These are phyloP conservation scores for Panicum hallii DNA, from an alignment of 202 grass and related monocot genomes.

Conservation along the genomic window DNA sequence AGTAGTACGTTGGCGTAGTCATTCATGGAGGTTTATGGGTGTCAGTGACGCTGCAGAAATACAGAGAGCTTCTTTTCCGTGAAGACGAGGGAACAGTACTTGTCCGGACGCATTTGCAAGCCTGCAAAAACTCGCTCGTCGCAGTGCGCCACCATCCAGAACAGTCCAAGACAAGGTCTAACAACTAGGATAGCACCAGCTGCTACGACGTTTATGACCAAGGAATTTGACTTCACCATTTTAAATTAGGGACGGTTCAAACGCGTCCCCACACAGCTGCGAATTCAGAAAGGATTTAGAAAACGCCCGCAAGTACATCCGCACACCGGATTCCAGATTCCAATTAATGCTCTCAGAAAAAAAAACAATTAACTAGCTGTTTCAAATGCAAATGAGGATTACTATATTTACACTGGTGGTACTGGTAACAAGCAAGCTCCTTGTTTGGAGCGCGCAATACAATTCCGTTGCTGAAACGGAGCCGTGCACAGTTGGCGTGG, in stretches of 20 bases:
- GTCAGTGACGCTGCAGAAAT: conserved; percentile 14
- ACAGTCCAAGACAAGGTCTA: conserved; percentile 1
- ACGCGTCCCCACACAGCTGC: not conserved
- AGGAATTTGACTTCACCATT: conserved; percentile 41
- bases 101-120: not conserved
- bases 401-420: not conserved
- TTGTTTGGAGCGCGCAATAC: conserved; percentile 46
- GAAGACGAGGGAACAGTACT: not conserved
- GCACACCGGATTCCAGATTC: not conserved
- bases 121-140: conserved; percentile 10
- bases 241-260: conserved; percentile 1
- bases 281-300: not conserved
- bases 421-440: conserved; percentile 1
- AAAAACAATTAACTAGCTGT: not conserved
- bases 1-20: too few species aligned
- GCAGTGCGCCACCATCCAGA: not conserved
- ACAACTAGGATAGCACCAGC: not conserved
- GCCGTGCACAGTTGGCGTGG: conserved; percentile 31
- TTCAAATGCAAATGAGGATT: not conserved
- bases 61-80: conserved; percentile 1
- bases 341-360: conserved; percentile 10
- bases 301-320: not conserved
- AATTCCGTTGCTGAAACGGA: conserved; percentile 53
- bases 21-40: conserved; percentile 3
- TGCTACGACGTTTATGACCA: conserved; percentile 5